A percentile compares a stretch with the other conserved stretches of the same genome.
These are phyloP conservation scores for Spatholobus suberectus DNA, from an alignment of 306 rosid species.

Conservation along the genomic window DNA sequence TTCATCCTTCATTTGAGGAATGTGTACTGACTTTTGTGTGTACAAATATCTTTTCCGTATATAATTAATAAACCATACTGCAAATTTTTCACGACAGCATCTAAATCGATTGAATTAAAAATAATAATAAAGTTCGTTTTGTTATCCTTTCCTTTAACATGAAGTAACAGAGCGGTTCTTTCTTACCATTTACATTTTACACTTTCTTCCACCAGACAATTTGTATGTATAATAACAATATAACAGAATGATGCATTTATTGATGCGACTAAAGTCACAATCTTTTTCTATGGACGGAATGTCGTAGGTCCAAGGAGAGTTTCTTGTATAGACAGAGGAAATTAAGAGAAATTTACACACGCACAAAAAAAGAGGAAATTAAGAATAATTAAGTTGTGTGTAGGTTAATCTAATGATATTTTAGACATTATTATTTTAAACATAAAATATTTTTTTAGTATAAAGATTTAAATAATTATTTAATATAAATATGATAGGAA, in stretches of 20 bases:
- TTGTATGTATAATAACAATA: neutral
- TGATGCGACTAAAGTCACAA: neutral
- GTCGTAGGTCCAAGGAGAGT: neutral
- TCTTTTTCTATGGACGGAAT: neutral
- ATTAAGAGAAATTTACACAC: neutral
- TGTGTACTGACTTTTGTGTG: neutral
- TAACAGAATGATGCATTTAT: neutral
- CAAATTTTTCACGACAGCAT: neutral
- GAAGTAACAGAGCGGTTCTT: constrained; percentile 32
- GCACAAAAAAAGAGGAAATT: no score
- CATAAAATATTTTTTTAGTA: neutral
- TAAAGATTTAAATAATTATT: no score
- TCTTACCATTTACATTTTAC: neutral
- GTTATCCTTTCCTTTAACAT: constrained; percentile 33
- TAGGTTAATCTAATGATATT: neutral
- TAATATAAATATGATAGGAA: neutral
- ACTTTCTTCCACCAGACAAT: constrained; percentile 5
- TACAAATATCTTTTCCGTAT: neutral
- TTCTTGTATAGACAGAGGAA: neutral
- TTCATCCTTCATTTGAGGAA: neutral
- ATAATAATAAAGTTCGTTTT: neutral
- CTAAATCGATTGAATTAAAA: neutral
- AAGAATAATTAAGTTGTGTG: neutral
- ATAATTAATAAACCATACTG: neutral
- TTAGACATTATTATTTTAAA: neutral